A percentile compares a stretch with the other conserved stretches of the same genome.
Evolutionary conservation across 495 filamentous ascomycete species (phyloP).

Genomic region (Chlorociboria aeruginascens): DNA sequence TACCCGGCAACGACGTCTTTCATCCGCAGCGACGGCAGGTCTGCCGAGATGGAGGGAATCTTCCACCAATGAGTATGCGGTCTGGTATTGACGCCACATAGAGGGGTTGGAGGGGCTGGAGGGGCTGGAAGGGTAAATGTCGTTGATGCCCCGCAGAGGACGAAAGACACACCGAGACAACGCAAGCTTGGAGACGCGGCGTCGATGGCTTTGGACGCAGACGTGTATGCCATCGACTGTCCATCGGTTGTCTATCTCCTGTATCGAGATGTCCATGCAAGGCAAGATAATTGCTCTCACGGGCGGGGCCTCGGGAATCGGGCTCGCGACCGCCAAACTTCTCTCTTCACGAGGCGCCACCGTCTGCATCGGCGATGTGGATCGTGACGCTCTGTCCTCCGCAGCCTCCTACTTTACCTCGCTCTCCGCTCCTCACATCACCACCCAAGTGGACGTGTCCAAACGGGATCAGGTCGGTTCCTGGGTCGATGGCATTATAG

Average conservation of each 20-base stretch:
- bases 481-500: slow-evolving; percentile 23
- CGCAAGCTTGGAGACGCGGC: too few species aligned
- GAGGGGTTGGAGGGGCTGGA: too few species aligned
- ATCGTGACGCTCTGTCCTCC: slow-evolving; percentile 17
- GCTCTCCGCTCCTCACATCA: slow-evolving; percentile 2
- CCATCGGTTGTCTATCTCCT: too few species aligned
- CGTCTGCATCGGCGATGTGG: slow-evolving; percentile 35
- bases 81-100: too few species aligned
- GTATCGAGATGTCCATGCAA: slow-evolving; percentile 11
- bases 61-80: too few species aligned
- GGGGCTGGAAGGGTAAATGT: slow-evolving; percentile 1
- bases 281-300: slow-evolving; percentile 36
- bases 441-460: slow-evolving; percentile 29
- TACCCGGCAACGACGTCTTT: too few species aligned
- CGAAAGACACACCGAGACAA: too few species aligned
- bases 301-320: slow-evolving; percentile 42
- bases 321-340: slow-evolving; percentile 35
- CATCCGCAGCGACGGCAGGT: too few species aligned
- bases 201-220: too few species aligned
- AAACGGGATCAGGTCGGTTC: slow-evolving; percentile 17
- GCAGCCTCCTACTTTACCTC: slow-evolving; percentile 14
- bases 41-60: too few species aligned
- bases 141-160: too few species aligned
- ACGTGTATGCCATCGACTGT: too few species aligned
- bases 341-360: slow-evolving; percentile 30